Evolutionary conservation across 306 rosid species (phyloP).

Genomic region (Cicer bijugum): DNA sequence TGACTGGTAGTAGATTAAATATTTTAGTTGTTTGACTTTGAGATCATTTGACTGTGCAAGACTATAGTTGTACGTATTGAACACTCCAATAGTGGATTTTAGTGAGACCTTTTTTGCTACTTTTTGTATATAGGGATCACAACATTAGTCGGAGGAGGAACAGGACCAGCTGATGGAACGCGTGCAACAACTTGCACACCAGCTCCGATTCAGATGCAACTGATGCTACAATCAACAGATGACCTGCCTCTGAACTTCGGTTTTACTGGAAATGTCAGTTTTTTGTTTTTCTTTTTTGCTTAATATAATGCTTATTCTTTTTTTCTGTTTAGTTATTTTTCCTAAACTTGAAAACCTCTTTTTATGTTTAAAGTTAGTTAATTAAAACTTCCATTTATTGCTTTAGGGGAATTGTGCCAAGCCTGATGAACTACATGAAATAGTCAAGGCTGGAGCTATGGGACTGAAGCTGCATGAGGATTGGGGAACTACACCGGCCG

Average conservation of each 20-base stretch:
- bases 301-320: conserved; percentile 16
- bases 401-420: conserved; percentile 80
- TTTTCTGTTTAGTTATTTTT: conserved; percentile 6
- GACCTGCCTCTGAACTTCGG: conserved; percentile 88
- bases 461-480: conserved; percentile 96
- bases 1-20: conserved; percentile 8
- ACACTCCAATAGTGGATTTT: conserved; percentile 5
- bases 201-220: conserved; percentile 70
- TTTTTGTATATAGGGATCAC: conserved; percentile 71
- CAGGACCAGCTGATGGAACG: conserved; percentile 93
- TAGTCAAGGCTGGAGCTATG: conserved; percentile 92
- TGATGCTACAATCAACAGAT: conserved; percentile 93
- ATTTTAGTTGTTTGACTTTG: conserved; percentile 10
- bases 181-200: conserved; percentile 97
- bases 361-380: conserved; percentile 14
- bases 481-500: conserved; percentile 95
- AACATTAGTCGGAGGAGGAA: conserved; percentile 93
- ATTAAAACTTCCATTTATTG: conserved; percentile 29
- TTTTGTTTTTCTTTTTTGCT: not conserved
- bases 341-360: conserved; percentile 11
- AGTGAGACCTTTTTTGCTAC: conserved; percentile 25
- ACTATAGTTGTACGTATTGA: not conserved
- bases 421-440: conserved; percentile 71
- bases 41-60: not conserved
- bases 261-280: conserved; percentile 84